Evolutionary conservation across 2,329 filamentous ascomycete genomes (phyloP), one percentile per base, ranked within the genome.

Genomic region (Apiospora arundinis): DNA sequence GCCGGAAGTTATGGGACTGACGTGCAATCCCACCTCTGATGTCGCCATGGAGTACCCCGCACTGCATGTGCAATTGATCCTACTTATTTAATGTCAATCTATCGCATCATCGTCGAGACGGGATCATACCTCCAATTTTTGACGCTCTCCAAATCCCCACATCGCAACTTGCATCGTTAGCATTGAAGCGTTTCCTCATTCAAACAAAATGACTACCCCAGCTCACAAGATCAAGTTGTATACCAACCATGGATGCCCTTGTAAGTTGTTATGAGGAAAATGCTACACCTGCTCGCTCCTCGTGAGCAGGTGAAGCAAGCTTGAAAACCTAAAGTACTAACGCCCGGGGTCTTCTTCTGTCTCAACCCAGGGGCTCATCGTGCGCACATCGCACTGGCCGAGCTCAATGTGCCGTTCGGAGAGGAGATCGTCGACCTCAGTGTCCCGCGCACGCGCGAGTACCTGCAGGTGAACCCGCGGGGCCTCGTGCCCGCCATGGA

Each of bases 211-310:
- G 44, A 40, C 65, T 1, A 14, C 65, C 40, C 21, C 69, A 46
- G 37, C 71, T 46, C 69, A 69, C 42, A 72, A 72, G 69, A 42
- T 72, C 71, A 72, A 72, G 67, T 56, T 72, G 23, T 72, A 72
- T 28, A 72, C 71, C 49, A 72, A 69, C 66, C 71, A 72, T 25
- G 28, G n/a, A 16, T 72, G 71, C 69, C 71, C 71, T 32, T 72
- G 71, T 72, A 69, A 67, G 71, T 23, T 21, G 16, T 11, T 5
- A 9, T 9, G 42, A 68, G 28, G 1, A 25, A 4, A 25, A 18
- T 7, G n/a, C 21, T 49, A 12, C n/a, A n/a, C 44, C 14, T 14
- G 9, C 44, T 46, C 48, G 7, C 48, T 25, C n/a, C 48, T 25
- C n/a, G 18, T 21, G 37, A 32, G 63, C 37, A 40, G 14, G 25